A percentile compares a stretch with the other conserved stretches of the same genome.
phyloP scores from a whole-genome alignment of 2,329 filamentous ascomycete genomes.

The Xylariaceae sp. region DNA sequence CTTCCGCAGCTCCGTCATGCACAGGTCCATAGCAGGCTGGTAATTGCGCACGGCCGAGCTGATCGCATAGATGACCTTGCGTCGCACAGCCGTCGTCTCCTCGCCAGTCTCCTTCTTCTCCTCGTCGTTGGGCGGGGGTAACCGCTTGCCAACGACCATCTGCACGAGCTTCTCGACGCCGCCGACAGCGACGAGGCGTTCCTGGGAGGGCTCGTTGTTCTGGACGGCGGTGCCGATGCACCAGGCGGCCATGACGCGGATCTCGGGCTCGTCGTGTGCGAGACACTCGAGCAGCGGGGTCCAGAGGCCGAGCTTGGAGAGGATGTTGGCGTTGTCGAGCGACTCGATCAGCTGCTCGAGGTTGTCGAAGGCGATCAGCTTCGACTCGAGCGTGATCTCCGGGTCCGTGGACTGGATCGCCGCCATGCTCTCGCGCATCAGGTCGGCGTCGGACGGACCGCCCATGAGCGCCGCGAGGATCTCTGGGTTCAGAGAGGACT shows the following conservation, averaged over 20 bases:
- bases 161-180: constrained; percentile 66
- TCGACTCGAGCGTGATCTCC: constrained; percentile 65
- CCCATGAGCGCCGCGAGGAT: constrained; percentile 71
- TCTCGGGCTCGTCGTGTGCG: constrained; percentile 60
- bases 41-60: constrained; percentile 85
- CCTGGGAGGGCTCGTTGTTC: constrained; percentile 85
- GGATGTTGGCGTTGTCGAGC: constrained; percentile 95
- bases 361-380: constrained; percentile 85
- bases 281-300: constrained; percentile 69
- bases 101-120: constrained; percentile 10
- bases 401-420: constrained; percentile 60
- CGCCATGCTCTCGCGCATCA: constrained; percentile 82
- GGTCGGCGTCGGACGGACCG: constrained; percentile 81
- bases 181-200: constrained; percentile 57
- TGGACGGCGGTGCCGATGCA: constrained; percentile 92
- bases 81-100: constrained; percentile 50
- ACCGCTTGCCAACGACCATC: constrained; percentile 42
- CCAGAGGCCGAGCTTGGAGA: constrained; percentile 76
- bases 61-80: constrained; percentile 85
- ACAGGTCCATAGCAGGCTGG: constrained; percentile 70
- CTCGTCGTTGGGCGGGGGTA: background rate
- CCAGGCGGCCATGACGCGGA: constrained; percentile 86
- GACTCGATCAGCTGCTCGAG: constrained; percentile 88
- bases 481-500: constrained; percentile 55
- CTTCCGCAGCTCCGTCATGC: constrained; percentile 57